Percentiles rank a stretch among this genome's conserved stretches.
Evolutionary conservation across 805 yeast species (phyloP).

Genomic region (Metschnikowia lochheadii): DNA sequence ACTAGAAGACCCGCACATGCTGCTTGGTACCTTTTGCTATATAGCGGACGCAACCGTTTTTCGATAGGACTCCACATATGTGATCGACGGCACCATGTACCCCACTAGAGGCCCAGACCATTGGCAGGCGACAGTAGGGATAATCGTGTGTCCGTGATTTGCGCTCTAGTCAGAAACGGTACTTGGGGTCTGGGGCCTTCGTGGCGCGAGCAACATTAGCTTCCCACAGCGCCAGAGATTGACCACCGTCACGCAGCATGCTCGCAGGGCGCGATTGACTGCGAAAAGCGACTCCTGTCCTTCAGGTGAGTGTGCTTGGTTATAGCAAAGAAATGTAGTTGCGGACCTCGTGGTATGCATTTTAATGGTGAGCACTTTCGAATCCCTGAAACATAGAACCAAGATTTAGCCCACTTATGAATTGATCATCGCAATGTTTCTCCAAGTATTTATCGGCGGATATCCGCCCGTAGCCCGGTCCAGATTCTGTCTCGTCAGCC

Average conservation of each 20-base stretch:
- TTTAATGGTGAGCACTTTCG: too few species aligned
- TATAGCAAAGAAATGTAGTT: too few species aligned
- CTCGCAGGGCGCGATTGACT: slow-evolving; percentile 1
- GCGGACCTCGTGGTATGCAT: too few species aligned
- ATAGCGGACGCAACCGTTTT: background rate
- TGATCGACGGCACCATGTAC: background rate
- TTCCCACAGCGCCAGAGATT: background rate
- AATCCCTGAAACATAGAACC: too few species aligned
- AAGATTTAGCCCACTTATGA: too few species aligned
- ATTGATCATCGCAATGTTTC: too few species aligned
- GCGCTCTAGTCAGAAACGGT: background rate
- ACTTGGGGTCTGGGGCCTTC: background rate
- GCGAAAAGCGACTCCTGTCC: background rate
- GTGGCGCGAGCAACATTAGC: background rate
- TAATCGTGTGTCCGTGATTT: background rate
- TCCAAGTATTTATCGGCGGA: too few species aligned
- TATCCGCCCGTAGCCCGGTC: too few species aligned
- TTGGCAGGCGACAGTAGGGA: too few species aligned
- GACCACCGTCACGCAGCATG: slow-evolving; percentile 4
- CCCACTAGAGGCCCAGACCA: background rate
- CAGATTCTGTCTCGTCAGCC: too few species aligned
- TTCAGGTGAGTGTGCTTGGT: background rate
- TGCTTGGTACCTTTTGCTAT: slow-evolving; percentile 2
- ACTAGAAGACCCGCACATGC: slow-evolving; percentile 1
- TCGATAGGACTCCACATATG: background rate